These are phyloP conservation scores for Russula foetens DNA, from an alignment of 768 basidiomycete genomes.

Conservation along the genomic window DNA sequence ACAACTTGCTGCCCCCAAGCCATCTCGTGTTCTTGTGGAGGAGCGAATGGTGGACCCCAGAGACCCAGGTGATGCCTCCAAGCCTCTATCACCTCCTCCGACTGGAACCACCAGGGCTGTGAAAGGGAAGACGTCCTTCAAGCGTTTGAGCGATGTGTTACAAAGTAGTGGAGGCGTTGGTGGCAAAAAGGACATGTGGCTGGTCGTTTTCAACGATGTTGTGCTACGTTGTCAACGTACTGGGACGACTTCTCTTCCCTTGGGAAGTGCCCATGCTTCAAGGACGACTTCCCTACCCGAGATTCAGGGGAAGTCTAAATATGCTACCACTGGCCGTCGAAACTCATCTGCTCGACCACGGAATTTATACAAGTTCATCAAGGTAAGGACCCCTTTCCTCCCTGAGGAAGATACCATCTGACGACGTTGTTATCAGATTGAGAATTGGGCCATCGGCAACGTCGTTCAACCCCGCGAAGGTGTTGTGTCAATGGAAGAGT, in stretches of 20 bases:
- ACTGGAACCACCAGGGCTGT: constrained; percentile 44
- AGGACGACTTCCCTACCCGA: constrained; percentile 78
- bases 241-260: constrained; percentile 78
- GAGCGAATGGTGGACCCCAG: constrained; percentile 51
- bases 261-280: constrained; percentile 59
- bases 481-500: constrained; percentile 90
- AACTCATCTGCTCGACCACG: constrained; percentile 73
- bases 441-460: constrained; percentile 80
- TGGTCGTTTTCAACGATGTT: constrained; percentile 94
- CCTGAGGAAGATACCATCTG: constrained; percentile 6
- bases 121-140: constrained; percentile 80
- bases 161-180: constrained; percentile 44
- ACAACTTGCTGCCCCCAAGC: constrained; percentile 86
- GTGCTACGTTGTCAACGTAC: constrained; percentile 85
- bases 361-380: constrained; percentile 90
- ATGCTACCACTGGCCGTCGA: constrained; percentile 72
- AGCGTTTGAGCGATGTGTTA: constrained; percentile 85
- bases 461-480: constrained; percentile 70
- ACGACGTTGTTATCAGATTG: constrained; percentile 43
- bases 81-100: constrained; percentile 28
- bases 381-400: constrained; percentile 39
- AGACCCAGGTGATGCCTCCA: constrained; percentile 20
- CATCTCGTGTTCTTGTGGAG: constrained; percentile 78
- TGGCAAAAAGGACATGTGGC: constrained; percentile 84
- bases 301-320: constrained; percentile 73